Evolutionary conservation across 148 eudicot species (phyloP).

Genomic region (Amaranthus palmeri): DNA sequence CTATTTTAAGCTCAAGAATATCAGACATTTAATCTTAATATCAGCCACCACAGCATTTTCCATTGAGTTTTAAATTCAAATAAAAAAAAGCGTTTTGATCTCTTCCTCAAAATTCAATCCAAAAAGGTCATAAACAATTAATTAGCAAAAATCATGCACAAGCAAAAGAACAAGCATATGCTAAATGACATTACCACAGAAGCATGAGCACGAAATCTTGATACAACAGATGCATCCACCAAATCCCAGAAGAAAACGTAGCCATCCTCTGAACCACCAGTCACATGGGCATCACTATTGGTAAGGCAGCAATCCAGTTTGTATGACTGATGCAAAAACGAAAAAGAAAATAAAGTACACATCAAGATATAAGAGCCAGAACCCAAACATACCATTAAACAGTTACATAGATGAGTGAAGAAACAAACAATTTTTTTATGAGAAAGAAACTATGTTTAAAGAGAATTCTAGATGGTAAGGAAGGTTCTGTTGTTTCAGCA

Average conservation of each 20-base stretch:
- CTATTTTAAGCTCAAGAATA: neutral
- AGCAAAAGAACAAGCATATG: slow-evolving; percentile 2
- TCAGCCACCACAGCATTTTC: slow-evolving; percentile 2
- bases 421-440: neutral
- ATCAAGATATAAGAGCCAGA: neutral
- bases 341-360: slow-evolving; percentile 5
- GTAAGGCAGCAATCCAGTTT: slow-evolving; percentile 97
- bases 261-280: slow-evolving; percentile 96
- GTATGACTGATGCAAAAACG: slow-evolving; percentile 51
- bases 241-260: slow-evolving; percentile 90
- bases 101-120: neutral
- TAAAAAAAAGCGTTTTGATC: neutral
- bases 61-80: neutral
- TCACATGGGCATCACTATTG: slow-evolving; percentile 81
- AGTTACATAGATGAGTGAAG: neutral
- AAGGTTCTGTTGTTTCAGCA: too few relatives aligned
- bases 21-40: neutral
- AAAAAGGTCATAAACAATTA: too few relatives aligned
- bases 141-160: neutral
- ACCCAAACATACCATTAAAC: neutral
- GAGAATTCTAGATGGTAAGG: too few relatives aligned
- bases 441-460: neutral
- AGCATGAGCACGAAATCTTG: slow-evolving; percentile 85
- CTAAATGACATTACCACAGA: slow-evolving; percentile 61
- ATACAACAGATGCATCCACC: slow-evolving; percentile 74